Evolutionary conservation across 2,329 filamentous ascomycete species (phyloP).

Genomic region (Myriosclerotinia curreyana): DNA sequence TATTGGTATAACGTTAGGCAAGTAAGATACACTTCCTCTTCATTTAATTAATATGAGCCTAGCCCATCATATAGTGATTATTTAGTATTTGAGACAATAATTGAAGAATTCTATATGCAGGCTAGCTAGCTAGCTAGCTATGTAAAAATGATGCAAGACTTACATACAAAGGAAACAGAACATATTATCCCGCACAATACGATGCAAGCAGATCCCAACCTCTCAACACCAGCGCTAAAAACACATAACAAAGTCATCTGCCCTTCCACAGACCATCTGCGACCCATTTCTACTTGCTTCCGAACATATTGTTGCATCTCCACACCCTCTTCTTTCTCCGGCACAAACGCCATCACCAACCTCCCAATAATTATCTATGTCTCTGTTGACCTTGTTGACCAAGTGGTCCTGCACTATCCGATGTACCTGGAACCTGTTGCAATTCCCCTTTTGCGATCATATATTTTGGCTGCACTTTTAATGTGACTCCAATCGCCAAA

Average conservation of each 20-base stretch:
- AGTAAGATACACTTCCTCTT: neutral
- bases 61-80: too few relatives aligned
- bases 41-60: too few relatives aligned
- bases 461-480: conserved; percentile 35
- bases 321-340: conserved; percentile 9
- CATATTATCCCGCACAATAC: neutral
- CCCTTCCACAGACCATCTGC: neutral
- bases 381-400: neutral
- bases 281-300: neutral
- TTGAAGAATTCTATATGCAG: neutral
- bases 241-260: neutral
- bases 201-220: neutral
- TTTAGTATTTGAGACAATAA: neutral
- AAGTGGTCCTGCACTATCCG: neutral
- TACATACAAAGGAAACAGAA: neutral
- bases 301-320: conserved; percentile 14
- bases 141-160: neutral
- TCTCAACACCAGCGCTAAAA: neutral
- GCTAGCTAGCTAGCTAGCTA: neutral
- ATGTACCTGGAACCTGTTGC: neutral
- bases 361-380: conserved; percentile 33
- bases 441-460: neutral
- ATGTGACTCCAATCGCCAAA: conserved; percentile 43
- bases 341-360: conserved; percentile 26
- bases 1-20: neutral